Evolutionary conservation across 495 filamentous ascomycete species (phyloP), one percentile per base, ranked within the genome.

Genomic region (Penicillium psychrofluorescens): DNA sequence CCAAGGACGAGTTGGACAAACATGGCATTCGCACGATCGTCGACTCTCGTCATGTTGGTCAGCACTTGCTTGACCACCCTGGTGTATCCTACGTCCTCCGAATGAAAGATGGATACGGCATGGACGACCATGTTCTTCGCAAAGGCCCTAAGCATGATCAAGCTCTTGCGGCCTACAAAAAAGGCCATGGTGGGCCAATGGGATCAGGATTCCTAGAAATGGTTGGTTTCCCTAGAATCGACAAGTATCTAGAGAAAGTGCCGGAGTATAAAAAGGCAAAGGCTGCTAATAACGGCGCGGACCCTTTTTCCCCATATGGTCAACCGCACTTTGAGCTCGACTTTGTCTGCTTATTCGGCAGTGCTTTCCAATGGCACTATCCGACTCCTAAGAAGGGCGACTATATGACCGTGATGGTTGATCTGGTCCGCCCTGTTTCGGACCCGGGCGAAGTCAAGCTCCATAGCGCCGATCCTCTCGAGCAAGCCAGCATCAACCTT

Each of bases 281-380:
- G 46, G 56, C 51, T 11, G 50, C 41, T 15, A 77, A 77, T 55
- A 69, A 67, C 1, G 69, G 68, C 1, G 46, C 63, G 4, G 77
- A 80, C 46, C 76, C 78, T 7, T 79, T 80, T 50, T 71, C 71
- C 10, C 79, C 78, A 8, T 70, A 48, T 12, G 68, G 68, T 30
- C 75, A 81, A 52, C 79, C 78, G 13, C 77, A 82, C 50, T 81
- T 81, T 50, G 77, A 82, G 61, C 67, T 83, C 37, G 77, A 81
- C 55, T 82, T 81, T 42, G 71, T 82, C 35, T 62, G 68, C 36
- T 70, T 80, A 61, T 80, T 80, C 52, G 58, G 66, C 16, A 66
- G 64, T 42, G 75, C 77, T 10, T 81, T 81, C 72, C 78, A 80
- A 53, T 80, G 75, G 75, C 77, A 83, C 53, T 72, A 71, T 47